Conservation (phyloP, 305 asterid genomes). For the Stenogyne calaminthoides region DNA sequence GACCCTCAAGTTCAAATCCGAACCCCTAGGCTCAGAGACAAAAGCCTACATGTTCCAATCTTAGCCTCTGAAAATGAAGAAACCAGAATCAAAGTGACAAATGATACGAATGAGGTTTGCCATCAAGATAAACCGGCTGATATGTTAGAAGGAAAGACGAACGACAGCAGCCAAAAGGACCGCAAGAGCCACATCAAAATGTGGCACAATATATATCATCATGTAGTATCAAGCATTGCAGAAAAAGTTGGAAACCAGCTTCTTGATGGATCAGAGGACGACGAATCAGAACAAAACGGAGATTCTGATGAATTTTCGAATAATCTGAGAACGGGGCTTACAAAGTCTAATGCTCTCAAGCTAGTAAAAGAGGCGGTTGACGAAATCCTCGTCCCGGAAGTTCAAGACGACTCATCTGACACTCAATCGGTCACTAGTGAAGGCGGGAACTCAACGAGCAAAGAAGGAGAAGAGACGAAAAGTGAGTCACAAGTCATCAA, state of each 20-base stretch:
- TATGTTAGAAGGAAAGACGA: neutral
- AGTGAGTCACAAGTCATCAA: conserved; percentile 26
- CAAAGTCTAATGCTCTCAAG: conserved; percentile 67
- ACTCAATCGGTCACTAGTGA: conserved; percentile 56
- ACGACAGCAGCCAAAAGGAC: conserved; percentile 34
- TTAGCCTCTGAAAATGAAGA: neutral
- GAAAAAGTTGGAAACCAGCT: conserved; percentile 67
- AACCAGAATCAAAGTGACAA: neutral
- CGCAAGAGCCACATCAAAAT: conserved; percentile 52
- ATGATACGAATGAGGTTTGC: neutral
- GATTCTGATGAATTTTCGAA: conserved; percentile 10
- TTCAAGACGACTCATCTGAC: conserved; percentile 57
- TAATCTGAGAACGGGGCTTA: conserved; percentile 46
- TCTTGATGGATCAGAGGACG: conserved; percentile 70
- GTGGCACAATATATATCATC: conserved; percentile 96
- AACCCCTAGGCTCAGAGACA: conserved; percentile 35
- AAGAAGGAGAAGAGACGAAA: conserved; percentile 3
- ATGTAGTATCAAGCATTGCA: conserved; percentile 73
- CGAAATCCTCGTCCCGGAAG: conserved; percentile 74
- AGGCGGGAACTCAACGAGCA: conserved; percentile 10
- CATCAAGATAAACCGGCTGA: no score
- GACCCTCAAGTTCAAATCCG: conserved; percentile 42
- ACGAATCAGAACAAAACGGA: conserved; percentile 42
- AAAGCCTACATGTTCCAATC: neutral
- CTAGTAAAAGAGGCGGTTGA: conserved; percentile 86